These are phyloP conservation scores for Asterella californica DNA, from an alignment of 225 moss, liverwort and hornwort genomes.

Conservation along the genomic window DNA sequence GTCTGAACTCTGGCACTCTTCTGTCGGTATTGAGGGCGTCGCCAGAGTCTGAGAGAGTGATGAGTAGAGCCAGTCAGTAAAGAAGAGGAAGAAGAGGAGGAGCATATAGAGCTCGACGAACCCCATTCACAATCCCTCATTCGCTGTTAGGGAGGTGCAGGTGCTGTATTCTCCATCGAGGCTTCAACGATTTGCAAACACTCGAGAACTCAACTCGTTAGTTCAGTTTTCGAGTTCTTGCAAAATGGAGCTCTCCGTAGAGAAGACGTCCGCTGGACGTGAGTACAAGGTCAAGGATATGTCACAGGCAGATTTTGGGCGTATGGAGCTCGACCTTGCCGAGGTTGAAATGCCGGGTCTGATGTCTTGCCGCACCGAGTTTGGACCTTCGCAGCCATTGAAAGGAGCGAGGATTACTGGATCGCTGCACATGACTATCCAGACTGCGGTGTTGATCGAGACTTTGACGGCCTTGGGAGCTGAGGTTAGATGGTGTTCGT, in stretches of 20 bases:
- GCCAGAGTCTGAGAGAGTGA: neutral
- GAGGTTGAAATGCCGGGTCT: conserved; percentile 96
- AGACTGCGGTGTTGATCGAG: conserved; percentile 90
- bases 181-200: neutral
- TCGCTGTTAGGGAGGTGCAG: neutral
- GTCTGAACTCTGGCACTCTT: too few species aligned
- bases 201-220: neutral
- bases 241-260: conserved; percentile 68
- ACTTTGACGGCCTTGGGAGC: conserved; percentile 84
- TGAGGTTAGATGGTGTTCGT: conserved; percentile 93
- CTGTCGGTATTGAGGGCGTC: too few species aligned
- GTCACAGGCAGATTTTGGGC: conserved; percentile 93
- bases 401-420: conserved; percentile 90
- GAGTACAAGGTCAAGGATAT: conserved; percentile 92
- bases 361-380: conserved; percentile 74
- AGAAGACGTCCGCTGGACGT: conserved; percentile 80
- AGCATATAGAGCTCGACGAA: neutral
- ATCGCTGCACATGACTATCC: conserved; percentile 93
- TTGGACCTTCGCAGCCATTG: conserved; percentile 72
- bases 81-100: neutral
- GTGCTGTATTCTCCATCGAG: neutral
- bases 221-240: neutral
- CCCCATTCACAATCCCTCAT: neutral
- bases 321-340: conserved; percentile 88
- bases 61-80: neutral